Conservation (phyloP, 75 land plant species). For the Adiantum capillusveneris region DNA sequence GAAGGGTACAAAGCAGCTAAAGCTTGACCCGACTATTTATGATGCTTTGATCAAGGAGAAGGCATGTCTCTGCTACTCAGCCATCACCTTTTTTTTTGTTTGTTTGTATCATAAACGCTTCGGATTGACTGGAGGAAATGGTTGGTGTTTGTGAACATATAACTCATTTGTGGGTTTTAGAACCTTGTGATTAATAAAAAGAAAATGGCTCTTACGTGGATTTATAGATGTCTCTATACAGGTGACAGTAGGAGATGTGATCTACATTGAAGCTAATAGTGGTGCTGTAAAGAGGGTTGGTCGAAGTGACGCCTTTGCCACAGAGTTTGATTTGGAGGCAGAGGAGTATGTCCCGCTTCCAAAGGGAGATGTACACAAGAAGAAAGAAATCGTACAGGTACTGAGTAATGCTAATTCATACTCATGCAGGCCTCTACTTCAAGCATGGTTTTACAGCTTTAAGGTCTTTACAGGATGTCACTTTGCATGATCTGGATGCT, state of each 20-base stretch:
- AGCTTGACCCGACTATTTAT: constrained; percentile 94
- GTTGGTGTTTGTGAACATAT: too few relatives aligned
- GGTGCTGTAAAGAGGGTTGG: constrained; percentile 98
- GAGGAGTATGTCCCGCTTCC: constrained; percentile 99
- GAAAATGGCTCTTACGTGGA: too few relatives aligned
- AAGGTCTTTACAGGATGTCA: constrained; percentile 76
- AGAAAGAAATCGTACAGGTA: constrained; percentile 98
- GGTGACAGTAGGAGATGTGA: constrained; percentile 98
- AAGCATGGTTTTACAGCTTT: too few relatives aligned
- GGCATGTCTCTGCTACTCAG: constrained; percentile 26
- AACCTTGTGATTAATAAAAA: too few relatives aligned
- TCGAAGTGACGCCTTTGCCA: constrained; percentile 97
- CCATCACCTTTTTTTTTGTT: background rate
- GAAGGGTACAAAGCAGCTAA: constrained; percentile 94
- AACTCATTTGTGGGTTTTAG: too few relatives aligned
- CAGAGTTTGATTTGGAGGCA: constrained; percentile 98
- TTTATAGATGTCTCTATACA: constrained; percentile 14
- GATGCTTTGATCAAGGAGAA: constrained; percentile 97
- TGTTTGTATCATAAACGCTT: too few relatives aligned
- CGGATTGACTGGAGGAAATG: too few relatives aligned
- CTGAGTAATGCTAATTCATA: too few relatives aligned
- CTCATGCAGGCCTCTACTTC: too few relatives aligned
- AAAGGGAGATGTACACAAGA: constrained; percentile 98
- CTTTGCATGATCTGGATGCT: constrained; percentile 97
- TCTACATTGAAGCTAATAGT: constrained; percentile 97